A percentile compares a stretch with the other conserved stretches of the same genome.
These are phyloP conservation scores for Apophysomyces trapeziformis DNA, from an alignment of 371 early-diverging fungal genomes.

Conservation along the genomic window DNA sequence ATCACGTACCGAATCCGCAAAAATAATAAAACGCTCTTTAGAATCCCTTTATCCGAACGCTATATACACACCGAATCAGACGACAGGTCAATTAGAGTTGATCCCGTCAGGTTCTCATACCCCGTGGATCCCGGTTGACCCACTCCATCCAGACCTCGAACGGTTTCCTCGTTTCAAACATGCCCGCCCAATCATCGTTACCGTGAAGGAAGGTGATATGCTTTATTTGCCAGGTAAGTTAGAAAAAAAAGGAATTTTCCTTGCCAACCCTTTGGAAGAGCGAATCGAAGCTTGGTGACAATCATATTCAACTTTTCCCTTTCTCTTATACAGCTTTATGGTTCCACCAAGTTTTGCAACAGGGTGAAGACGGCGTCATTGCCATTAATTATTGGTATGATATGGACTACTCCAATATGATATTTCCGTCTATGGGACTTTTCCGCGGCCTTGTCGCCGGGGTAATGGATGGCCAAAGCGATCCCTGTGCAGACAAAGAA, in stretches of 20 bases:
- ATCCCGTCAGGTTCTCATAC: conserved; percentile 48
- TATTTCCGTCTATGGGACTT: conserved; percentile 43
- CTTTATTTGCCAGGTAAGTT: conserved; percentile 70
- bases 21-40: conserved; percentile 16
- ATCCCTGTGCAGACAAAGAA: neutral
- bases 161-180: conserved; percentile 58
- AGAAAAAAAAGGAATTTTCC: neutral
- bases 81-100: conserved; percentile 35
- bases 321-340: conserved; percentile 56
- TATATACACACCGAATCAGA: conserved; percentile 42
- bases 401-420: conserved; percentile 58
- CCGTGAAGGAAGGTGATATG: conserved; percentile 70
- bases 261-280: too few relatives aligned
- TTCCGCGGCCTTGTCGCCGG: conserved; percentile 37
- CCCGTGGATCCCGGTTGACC: conserved; percentile 74
- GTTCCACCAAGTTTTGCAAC: conserved; percentile 80
- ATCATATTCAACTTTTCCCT: too few relatives aligned
- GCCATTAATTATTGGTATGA: conserved; percentile 87
- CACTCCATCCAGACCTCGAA: conserved; percentile 48
- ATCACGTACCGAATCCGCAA: too few relatives aligned
- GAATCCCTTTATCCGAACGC: conserved; percentile 64
- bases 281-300: too few relatives aligned
- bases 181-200: conserved; percentile 61
- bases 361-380: conserved; percentile 65
- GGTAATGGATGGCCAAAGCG: conserved; percentile 16